Conservation (phyloP, 139 green algal species). For the Chlorella ohadii region DNA sequence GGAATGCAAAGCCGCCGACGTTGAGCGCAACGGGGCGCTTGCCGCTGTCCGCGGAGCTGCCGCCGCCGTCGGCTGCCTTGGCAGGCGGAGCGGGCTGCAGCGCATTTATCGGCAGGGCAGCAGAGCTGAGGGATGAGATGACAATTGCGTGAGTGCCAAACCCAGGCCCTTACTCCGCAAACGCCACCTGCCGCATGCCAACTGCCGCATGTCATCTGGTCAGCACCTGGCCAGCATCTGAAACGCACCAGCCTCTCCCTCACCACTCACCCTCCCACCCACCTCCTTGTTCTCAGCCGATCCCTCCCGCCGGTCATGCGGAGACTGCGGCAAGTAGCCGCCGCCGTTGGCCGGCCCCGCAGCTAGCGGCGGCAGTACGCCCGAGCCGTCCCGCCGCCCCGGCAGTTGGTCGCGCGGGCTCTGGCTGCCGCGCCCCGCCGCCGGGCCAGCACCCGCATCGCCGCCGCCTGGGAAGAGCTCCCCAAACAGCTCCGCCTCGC, state of each 20-base stretch:
- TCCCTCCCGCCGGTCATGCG: not conserved
- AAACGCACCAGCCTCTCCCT: too few relatives aligned
- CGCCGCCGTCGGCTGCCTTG: not conserved
- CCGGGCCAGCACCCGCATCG: not conserved
- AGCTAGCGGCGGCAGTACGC: not conserved
- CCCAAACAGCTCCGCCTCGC: constrained; percentile 2
- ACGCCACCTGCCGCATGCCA: not conserved
- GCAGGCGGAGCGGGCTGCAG: not conserved
- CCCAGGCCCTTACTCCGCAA: too few relatives aligned
- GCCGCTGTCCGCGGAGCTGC: not conserved
- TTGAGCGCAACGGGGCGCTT: constrained; percentile 44
- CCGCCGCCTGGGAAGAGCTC: not conserved
- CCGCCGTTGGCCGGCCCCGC: not conserved
- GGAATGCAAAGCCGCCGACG: constrained; percentile 47
- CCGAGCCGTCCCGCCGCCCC: not conserved
- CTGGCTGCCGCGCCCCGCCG: not conserved
- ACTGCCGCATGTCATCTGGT: too few relatives aligned
- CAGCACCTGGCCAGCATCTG: too few relatives aligned
- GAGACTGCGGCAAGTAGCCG: constrained; percentile 6
- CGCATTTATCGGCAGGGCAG: not conserved
- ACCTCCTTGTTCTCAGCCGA: constrained; percentile 21
- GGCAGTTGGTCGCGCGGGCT: not conserved
- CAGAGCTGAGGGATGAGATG: too few relatives aligned
- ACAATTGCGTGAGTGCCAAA: too few relatives aligned
- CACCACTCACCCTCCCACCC: too few relatives aligned